A percentile compares a stretch with the other conserved stretches of the same genome.
These are phyloP conservation scores for Pholiota molesta DNA, from an alignment of 768 basidiomycete genomes.

Conservation along the genomic window DNA sequence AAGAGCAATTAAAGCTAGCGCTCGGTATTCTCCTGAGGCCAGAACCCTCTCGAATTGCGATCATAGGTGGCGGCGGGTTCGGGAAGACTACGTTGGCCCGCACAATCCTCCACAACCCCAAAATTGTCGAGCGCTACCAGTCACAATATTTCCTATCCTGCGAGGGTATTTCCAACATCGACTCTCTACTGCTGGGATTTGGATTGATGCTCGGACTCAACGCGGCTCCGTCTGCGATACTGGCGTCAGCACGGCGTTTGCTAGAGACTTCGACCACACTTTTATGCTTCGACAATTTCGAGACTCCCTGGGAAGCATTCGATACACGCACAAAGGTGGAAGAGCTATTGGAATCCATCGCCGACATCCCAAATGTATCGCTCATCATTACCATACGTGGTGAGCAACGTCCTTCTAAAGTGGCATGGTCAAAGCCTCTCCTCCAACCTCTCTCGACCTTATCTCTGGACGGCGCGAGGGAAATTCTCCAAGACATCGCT, in stretches of 20 bases:
- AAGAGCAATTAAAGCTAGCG: neutral
- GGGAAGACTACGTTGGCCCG: too few relatives aligned
- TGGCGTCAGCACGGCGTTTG: neutral
- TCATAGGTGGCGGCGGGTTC: too few relatives aligned
- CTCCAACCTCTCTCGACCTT: constrained; percentile 31
- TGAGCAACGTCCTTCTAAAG: constrained; percentile 29
- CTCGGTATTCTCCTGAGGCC: neutral
- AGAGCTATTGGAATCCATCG: constrained; percentile 24
- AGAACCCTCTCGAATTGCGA: too few relatives aligned
- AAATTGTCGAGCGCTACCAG: constrained; percentile 19
- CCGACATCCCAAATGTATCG: constrained; percentile 21
- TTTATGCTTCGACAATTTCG: constrained; percentile 37
- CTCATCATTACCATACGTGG: constrained; percentile 35
- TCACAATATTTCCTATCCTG: constrained; percentile 32
- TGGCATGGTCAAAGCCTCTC: constrained; percentile 25
- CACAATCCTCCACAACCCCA: constrained; percentile 29
- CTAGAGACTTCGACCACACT: neutral
- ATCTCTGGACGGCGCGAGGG: constrained; percentile 23
- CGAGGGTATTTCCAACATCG: constrained; percentile 19
- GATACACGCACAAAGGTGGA: constrained; percentile 28
- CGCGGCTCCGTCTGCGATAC: neutral
- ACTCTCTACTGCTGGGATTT: neutral
- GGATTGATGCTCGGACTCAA: neutral
- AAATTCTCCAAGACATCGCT: constrained; percentile 29
- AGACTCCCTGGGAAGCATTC: constrained; percentile 34